Evolutionary conservation across 257 asterid genomes (phyloP).

Genomic region (Solanum gandarillasii): DNA sequence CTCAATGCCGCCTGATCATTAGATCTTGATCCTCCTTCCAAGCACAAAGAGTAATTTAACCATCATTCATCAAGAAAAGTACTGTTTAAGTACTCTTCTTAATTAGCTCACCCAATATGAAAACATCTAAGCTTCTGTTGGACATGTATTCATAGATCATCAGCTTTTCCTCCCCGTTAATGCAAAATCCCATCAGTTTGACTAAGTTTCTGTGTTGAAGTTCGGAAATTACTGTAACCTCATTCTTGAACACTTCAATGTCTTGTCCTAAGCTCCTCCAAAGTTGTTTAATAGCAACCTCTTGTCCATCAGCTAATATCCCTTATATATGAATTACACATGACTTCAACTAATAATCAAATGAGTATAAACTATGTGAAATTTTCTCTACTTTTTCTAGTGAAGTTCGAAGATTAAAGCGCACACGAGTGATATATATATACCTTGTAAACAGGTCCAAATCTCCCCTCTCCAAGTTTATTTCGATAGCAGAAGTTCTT

Average conservation of each 20-base stretch:
- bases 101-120: not conserved
- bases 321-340: not conserved
- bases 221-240: not conserved
- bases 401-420: too few relatives aligned
- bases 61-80: not conserved
- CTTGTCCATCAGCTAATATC: not conserved
- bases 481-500: not conserved
- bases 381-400: too few relatives aligned
- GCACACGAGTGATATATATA: too few relatives aligned
- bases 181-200: conserved; percentile 1
- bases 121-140: not conserved
- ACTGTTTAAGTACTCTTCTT: not conserved
- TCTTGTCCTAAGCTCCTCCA: conserved; percentile 4
- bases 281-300: not conserved
- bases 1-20: not conserved
- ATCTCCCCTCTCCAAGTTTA: conserved; percentile 3
- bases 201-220: conserved; percentile 6
- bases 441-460: conserved; percentile 4
- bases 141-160: not conserved
- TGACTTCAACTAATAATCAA: too few relatives aligned
- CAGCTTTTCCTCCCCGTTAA: not conserved
- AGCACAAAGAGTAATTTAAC: not conserved
- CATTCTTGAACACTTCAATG: not conserved
- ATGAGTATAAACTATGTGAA: too few relatives aligned
- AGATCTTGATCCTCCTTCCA: not conserved